A percentile compares a stretch with the other conserved stretches of the same genome.
These are phyloP conservation scores for Tetrapyrgos nigripes DNA, from an alignment of 1,284 basidiomycete species.

Conservation along the genomic window DNA sequence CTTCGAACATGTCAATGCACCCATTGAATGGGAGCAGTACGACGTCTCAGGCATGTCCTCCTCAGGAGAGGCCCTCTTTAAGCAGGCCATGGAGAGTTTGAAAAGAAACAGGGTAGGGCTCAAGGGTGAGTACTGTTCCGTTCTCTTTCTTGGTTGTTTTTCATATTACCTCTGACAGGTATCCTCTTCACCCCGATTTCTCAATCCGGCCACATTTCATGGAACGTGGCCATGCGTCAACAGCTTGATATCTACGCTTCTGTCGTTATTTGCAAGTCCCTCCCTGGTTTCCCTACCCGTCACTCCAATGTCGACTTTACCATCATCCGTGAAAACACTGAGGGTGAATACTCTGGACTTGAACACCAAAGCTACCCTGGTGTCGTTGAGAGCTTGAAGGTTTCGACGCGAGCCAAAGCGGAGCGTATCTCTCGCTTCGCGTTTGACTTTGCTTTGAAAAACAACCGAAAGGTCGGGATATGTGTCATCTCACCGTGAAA, in stretches of 20 bases:
- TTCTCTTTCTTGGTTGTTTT: not conserved
- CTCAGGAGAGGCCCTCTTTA: conserved; percentile 94
- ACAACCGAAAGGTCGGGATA: conserved; percentile 88
- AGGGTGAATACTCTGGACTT: conserved; percentile 99
- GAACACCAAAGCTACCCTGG: conserved; percentile 99
- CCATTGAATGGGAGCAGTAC: conserved; percentile 99
- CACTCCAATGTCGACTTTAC: conserved; percentile 98
- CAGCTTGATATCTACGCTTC: conserved; percentile 99
- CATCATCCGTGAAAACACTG: conserved; percentile 99
- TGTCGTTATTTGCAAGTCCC: conserved; percentile 97
- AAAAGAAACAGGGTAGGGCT: conserved; percentile 98
- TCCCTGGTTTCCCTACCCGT: conserved; percentile 96
- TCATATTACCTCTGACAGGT: conserved; percentile 54
- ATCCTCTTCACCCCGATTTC: conserved; percentile 99
- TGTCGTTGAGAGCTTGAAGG: conserved; percentile 98
- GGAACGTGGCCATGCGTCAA: conserved; percentile 99
- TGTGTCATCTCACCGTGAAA: not conserved
- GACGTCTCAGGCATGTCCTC: conserved; percentile 97
- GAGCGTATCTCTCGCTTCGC: conserved; percentile 98
- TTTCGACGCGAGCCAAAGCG: conserved; percentile 94
- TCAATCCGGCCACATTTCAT: conserved; percentile 95
- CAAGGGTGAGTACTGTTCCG: conserved; percentile 75
- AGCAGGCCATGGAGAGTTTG: conserved; percentile 96
- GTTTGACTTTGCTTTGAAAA: conserved; percentile 99
- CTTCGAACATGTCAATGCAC: conserved; percentile 96